phyloP scores from a whole-genome alignment of 2,329 filamentous ascomycete genomes.

The Fusarium incarnatum region DNA sequence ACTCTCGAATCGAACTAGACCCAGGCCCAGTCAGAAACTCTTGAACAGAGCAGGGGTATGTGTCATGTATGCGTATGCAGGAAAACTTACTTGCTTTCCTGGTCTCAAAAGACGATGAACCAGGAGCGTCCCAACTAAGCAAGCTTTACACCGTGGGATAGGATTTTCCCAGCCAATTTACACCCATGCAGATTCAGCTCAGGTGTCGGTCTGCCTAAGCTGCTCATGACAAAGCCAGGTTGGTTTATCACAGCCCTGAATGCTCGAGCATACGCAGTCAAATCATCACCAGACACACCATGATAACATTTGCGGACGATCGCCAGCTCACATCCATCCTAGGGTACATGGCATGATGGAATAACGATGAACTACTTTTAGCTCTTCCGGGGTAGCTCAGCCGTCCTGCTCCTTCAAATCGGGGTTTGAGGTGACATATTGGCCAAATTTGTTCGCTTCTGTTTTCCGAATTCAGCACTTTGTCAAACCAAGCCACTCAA shows the following conservation, averaged over 20 bases:
- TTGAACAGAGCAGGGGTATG: not conserved
- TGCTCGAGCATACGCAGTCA: not conserved
- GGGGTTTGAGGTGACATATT: conserved; percentile 19
- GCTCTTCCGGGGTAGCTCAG: conserved; percentile 15
- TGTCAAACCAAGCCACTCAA: conserved; percentile 38
- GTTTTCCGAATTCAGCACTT: conserved; percentile 52
- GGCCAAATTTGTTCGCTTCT: conserved; percentile 56
- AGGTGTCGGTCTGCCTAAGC: not conserved
- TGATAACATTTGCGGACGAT: not conserved
- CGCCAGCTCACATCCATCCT: not conserved
- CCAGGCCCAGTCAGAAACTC: not conserved
- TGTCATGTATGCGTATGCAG: not conserved
- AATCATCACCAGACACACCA: not conserved
- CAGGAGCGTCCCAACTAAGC: not conserved
- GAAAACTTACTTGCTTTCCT: not conserved
- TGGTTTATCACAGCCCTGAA: not conserved
- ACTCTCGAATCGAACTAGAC: not conserved
- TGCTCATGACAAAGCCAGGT: not conserved
- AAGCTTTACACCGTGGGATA: not conserved
- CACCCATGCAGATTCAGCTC: not conserved
- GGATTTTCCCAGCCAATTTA: not conserved
- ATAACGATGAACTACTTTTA: conserved; percentile 11
- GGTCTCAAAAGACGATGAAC: not conserved
- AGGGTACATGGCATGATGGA: not conserved
- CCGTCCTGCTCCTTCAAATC: conserved; percentile 29